Percentiles rank a stretch among this genome's conserved stretches.
Conservation (phyloP, 2,329 filamentous ascomycete species). For the Xylariaceae sp. region DNA sequence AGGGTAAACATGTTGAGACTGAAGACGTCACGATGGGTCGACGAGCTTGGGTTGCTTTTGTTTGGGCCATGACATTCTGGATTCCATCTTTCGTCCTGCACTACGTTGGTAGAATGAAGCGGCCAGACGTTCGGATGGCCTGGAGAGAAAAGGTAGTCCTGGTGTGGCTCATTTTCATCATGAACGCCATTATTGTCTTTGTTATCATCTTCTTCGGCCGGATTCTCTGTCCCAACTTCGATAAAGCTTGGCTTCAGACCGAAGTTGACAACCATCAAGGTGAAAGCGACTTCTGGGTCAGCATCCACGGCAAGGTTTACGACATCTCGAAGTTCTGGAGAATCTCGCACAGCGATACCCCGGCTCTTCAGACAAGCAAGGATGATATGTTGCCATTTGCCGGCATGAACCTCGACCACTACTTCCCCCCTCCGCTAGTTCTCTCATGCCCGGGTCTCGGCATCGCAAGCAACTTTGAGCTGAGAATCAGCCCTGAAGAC, state of each 20-base stretch:
- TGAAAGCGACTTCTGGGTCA: slow-evolving; percentile 78
- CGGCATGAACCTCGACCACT: slow-evolving; percentile 74
- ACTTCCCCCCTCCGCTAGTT: slow-evolving; percentile 75
- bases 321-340: slow-evolving; percentile 88
- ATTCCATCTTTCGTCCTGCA: slow-evolving; percentile 80
- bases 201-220: slow-evolving; percentile 85
- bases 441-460: slow-evolving; percentile 69
- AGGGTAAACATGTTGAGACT: slow-evolving; percentile 70
- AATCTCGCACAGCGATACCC: slow-evolving; percentile 72
- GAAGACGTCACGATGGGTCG: slow-evolving; percentile 58
- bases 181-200: slow-evolving; percentile 81
- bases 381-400: slow-evolving; percentile 70
- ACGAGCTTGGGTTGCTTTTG: slow-evolving; percentile 72
- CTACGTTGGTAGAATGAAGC: slow-evolving; percentile 89
- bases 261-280: slow-evolving; percentile 68
- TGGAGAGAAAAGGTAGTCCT: slow-evolving; percentile 95
- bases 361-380: slow-evolving; percentile 47
- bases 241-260: slow-evolving; percentile 76
- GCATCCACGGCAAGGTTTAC: slow-evolving; percentile 82
- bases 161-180: slow-evolving; percentile 69
- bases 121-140: slow-evolving; percentile 91
- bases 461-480: slow-evolving; percentile 47
- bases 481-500: slow-evolving; percentile 40
- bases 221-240: slow-evolving; percentile 80
- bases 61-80: slow-evolving; percentile 89